A percentile compares a stretch with the other conserved stretches of the same genome.
phyloP scores from a whole-genome alignment of 768 basidiomycete species.

The Tulasnella calospora region DNA sequence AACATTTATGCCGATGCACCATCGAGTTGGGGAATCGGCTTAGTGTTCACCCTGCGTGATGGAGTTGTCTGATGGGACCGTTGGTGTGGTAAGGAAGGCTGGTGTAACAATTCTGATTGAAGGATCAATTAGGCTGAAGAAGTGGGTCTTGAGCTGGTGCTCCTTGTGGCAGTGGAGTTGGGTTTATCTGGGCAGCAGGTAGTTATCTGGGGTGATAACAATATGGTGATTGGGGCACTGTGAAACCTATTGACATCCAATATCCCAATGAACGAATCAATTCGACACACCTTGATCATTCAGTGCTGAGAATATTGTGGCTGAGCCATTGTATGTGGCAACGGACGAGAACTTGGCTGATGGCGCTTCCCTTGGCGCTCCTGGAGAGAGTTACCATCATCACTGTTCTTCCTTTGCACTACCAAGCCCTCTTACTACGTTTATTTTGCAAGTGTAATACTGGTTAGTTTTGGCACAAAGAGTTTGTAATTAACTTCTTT shows the following conservation, averaged over 20 bases:
- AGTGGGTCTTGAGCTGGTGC: slow-evolving; percentile 12
- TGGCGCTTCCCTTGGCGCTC: not conserved
- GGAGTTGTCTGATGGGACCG: not conserved
- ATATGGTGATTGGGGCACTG: not conserved
- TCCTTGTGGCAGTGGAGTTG: not conserved
- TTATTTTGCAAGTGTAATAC: not conserved
- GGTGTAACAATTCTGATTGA: not conserved
- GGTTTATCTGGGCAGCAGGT: not conserved
- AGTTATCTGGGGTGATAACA: slow-evolving; percentile 13
- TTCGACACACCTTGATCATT: not conserved
- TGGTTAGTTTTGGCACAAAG: too few species aligned
- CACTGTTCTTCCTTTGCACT: not conserved
- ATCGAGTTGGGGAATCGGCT: not conserved
- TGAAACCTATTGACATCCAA: not conserved
- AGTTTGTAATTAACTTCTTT: too few species aligned
- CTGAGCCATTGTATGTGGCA: not conserved
- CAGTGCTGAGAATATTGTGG: not conserved
- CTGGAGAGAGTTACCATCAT: not conserved
- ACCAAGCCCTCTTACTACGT: not conserved
- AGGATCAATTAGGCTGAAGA: slow-evolving; percentile 10
- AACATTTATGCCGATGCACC: not conserved
- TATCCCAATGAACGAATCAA: slow-evolving; percentile 9
- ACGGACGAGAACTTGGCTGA: not conserved
- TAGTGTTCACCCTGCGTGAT: not conserved
- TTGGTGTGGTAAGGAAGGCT: not conserved